These are phyloP conservation scores for Pharnaceum exiguum DNA, from an alignment of 148 eudicot species.

Conservation along the genomic window DNA sequence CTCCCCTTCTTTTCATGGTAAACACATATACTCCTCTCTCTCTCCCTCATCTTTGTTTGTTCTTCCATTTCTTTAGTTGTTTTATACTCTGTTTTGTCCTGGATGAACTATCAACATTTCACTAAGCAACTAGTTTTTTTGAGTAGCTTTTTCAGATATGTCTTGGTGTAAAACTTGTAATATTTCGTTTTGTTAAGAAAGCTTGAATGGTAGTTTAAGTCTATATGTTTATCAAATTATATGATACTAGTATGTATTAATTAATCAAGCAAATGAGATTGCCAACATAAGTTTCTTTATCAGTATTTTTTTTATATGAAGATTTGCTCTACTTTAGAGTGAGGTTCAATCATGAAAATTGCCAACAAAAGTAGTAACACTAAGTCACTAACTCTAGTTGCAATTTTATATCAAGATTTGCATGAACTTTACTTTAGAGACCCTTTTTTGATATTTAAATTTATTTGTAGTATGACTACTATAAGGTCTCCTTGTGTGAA, in stretches of 20 bases:
- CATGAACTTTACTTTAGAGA: background rate
- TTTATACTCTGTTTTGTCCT: background rate
- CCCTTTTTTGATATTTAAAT: background rate
- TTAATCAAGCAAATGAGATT: too few relatives aligned
- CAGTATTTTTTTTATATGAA: background rate
- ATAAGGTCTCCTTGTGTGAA: conserved; percentile 15
- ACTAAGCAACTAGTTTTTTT: too few relatives aligned
- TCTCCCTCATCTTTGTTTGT: background rate
- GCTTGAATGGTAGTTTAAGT: too few relatives aligned
- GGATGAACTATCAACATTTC: too few relatives aligned
- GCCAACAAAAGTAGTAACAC: background rate
- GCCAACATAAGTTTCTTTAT: background rate
- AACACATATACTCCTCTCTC: background rate
- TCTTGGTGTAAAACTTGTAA: too few relatives aligned
- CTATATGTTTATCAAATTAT: too few relatives aligned
- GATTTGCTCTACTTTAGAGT: conserved; percentile 4
- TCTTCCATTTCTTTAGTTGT: background rate
- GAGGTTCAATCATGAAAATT: conserved; percentile 22
- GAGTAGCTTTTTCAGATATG: too few relatives aligned
- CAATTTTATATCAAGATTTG: too few relatives aligned
- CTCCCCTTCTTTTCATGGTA: conserved; percentile 55
- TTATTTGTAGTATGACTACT: background rate
- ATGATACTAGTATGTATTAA: too few relatives aligned
- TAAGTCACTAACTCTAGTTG: background rate
- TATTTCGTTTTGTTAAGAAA: too few relatives aligned